These are phyloP conservation scores for Lentinus tigrinus DNA, from an alignment of 768 basidiomycete genomes.

Conservation along the genomic window DNA sequence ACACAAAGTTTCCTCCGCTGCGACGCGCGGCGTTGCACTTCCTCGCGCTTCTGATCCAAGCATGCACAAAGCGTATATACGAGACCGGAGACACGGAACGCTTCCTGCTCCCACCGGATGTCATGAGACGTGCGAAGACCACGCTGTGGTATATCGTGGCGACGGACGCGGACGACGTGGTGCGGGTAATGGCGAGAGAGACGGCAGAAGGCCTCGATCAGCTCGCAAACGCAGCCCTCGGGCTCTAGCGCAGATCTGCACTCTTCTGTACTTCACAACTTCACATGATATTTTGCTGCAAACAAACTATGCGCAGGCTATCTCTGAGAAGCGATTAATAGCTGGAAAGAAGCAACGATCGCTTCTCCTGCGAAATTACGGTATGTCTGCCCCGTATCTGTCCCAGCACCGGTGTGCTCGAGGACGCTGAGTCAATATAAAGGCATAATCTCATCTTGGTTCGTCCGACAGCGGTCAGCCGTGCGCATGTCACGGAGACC, in stretches of 20 bases:
- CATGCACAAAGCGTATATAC: conserved; percentile 51
- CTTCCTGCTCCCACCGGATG: conserved; percentile 33
- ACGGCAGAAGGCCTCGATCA: conserved; percentile 53
- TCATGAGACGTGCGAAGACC: conserved; percentile 50
- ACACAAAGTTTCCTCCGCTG: conserved; percentile 73
- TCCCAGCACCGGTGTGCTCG: conserved; percentile 69
- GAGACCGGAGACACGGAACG: conserved; percentile 32
- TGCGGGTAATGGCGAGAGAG: conserved; percentile 77
- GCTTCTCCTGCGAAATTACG: neutral
- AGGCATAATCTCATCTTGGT: conserved; percentile 64
- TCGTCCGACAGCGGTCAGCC: conserved; percentile 21
- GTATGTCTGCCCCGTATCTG: conserved; percentile 84
- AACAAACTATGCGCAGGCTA: neutral
- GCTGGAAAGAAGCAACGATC: neutral
- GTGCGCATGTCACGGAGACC: conserved; percentile 7
- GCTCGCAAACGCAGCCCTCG: conserved; percentile 46
- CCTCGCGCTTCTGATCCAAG: conserved; percentile 65
- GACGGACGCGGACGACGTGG: conserved; percentile 71
- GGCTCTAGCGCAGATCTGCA: conserved; percentile 15
- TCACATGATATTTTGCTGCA: no score
- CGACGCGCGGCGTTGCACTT: conserved; percentile 88
- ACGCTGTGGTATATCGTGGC: conserved; percentile 69
- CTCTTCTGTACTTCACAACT: neutral
- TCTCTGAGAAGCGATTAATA: neutral
- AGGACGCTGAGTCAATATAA: conserved; percentile 81